Evolutionary conservation across 345 rosid genomes (phyloP), one percentile per base, ranked within the genome.

Genomic region (Raphanus raphanistrum): DNA sequence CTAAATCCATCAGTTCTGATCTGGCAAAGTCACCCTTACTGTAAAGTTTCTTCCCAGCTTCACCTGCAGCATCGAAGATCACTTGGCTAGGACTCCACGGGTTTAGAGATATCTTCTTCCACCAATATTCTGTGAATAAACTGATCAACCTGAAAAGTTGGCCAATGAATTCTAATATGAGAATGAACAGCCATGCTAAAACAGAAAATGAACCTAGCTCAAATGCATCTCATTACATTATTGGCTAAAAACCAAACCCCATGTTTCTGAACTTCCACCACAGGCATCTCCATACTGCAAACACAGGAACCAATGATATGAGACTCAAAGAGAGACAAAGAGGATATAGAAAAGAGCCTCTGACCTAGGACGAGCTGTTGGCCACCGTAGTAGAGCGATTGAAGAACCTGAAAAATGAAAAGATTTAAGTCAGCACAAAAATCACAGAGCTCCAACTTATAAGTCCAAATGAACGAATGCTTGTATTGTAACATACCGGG

Each of bases 261-360:
- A 81, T 91, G 86, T 78, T 85, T 87, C 70, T 70, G 82, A 63
- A 89, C 89, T 79, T 91, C 92, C 67, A 93, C 94, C 54, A 91
- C 90, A n/a, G 92, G 97, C 91, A 91, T 87, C 83, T 91, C 97
- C 93, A 88, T 85, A 82, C 97, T 90, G 84, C 66, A 70, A 70
- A 65, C 76, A 76, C 33, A 76, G 43, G 64, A 72, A 38, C 17
- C 55, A 73, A 62, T 32, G 33, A 69, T 63, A 74, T 67, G 70
- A 31, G 60, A 58, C 10, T 4, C 28, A 26, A 55, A 63, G 10
- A 43, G 41, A 74, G 72, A 35, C 9, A 64, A 28, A 25, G 17
- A 6, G 43, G 21, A 72, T 29, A 41, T 0, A 55, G 43, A 64
- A 68, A 38, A 0, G 29, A 62, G 36, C 50, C 54, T 77, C 86